phyloP scores from a whole-genome alignment of 2,329 filamentous ascomycete genomes.

The Elsinoe necatrix region DNA sequence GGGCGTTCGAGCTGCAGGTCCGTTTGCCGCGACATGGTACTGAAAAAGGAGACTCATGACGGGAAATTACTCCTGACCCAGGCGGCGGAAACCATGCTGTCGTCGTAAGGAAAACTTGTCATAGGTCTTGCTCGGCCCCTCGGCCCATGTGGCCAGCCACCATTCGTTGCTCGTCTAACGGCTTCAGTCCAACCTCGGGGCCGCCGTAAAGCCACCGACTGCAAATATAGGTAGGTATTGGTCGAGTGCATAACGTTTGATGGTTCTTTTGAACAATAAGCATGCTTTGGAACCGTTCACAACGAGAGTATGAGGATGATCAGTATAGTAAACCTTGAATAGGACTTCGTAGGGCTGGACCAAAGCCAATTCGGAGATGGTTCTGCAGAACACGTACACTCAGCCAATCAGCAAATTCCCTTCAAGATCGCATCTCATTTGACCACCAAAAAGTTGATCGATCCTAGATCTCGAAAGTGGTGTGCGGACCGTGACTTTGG shows the following conservation, averaged over 20 bases:
- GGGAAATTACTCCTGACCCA: not conserved
- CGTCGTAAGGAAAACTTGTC: not conserved
- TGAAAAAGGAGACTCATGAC: not conserved
- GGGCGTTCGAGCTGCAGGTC: not conserved
- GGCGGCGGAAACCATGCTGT: not conserved
- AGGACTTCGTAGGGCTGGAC: not conserved
- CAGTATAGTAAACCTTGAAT: conserved; percentile 10
- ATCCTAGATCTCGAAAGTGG: conserved; percentile 3
- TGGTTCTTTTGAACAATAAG: conserved; percentile 12
- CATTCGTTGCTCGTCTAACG: conserved; percentile 4
- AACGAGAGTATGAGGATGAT: conserved; percentile 14
- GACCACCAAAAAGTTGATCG: not conserved
- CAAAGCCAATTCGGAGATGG: conserved; percentile 4
- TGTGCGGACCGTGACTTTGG: not conserved
- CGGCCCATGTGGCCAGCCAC: conserved; percentile 1
- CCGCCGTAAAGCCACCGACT: not conserved
- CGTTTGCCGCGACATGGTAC: not conserved
- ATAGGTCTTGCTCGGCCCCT: not conserved
- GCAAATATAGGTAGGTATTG: conserved; percentile 1
- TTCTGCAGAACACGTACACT: not conserved
- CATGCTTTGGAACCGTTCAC: conserved; percentile 3
- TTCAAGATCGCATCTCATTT: conserved; percentile 4
- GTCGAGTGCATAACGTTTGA: not conserved
- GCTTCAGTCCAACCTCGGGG: conserved; percentile 6
- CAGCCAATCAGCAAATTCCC: not conserved